phyloP scores from a whole-genome alignment of 78 protist species.

The Emiliania huxleyi region DNA sequence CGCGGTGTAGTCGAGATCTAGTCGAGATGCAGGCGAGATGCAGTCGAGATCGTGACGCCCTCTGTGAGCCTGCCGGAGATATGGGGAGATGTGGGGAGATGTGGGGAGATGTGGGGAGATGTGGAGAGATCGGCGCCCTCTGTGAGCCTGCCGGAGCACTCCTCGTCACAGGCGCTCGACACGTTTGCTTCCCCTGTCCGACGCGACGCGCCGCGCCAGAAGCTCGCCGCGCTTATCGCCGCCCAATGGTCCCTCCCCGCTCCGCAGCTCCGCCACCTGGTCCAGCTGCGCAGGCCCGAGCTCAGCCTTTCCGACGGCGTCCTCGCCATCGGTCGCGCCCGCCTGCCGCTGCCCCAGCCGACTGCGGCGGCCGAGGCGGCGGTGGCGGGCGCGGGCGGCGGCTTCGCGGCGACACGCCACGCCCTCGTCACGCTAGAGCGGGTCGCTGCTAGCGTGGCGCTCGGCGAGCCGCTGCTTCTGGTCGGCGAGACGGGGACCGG shows the following conservation, averaged over 20 bases:
- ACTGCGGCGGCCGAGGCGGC: slow-evolving; percentile 73
- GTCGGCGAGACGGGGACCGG: slow-evolving; percentile 98
- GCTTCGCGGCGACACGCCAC: slow-evolving; percentile 81
- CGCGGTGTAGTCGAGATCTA: no score
- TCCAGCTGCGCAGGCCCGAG: neutral
- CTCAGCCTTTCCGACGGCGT: neutral
- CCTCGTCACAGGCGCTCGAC: neutral
- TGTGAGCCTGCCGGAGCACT: no score
- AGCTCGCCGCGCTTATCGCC: neutral
- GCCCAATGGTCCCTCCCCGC: neutral
- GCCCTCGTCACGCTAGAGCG: slow-evolving; percentile 76
- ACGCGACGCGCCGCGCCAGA: neutral
- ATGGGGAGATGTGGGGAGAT: no score
- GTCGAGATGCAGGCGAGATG: no score
- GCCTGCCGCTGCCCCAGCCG: slow-evolving; percentile 86
- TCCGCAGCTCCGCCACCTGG: neutral
- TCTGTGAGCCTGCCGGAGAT: no score
- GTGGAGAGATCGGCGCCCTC: no score
- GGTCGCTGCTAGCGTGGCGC: slow-evolving; percentile 72
- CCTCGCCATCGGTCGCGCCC: neutral
- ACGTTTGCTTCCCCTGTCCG: neutral
- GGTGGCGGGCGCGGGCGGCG: slow-evolving; percentile 80
- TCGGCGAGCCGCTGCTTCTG: slow-evolving; percentile 87
- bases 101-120: no score
- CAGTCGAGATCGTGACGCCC: no score